Percentiles rank a stretch among this genome's conserved stretches.
These are phyloP conservation scores for Bruguiera sexangula DNA, from an alignment of 345 rosid genomes.

Conservation along the genomic window DNA sequence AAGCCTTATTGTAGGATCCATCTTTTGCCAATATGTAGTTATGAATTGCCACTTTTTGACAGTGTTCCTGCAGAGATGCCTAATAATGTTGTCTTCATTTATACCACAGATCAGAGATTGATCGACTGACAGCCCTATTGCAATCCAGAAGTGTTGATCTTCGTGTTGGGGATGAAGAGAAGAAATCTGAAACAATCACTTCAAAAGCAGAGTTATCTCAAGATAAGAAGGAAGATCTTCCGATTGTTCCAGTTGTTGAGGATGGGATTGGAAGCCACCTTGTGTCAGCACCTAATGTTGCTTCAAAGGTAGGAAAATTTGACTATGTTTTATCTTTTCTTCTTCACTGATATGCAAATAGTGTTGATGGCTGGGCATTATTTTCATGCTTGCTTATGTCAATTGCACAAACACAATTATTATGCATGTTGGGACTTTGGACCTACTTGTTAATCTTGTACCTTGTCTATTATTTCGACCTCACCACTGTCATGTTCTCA, in stretches of 20 bases:
- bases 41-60: too few species aligned
- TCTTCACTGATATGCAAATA: too few species aligned
- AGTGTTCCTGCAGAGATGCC: neutral
- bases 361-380: neutral
- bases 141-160: constrained; percentile 52
- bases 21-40: too few species aligned
- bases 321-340: neutral
- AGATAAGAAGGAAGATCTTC: constrained; percentile 33
- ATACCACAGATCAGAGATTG: constrained; percentile 72
- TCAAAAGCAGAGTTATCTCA: constrained; percentile 25
- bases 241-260: constrained; percentile 32
- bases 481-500: constrained; percentile 29
- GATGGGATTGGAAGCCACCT: constrained; percentile 35
- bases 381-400: neutral
- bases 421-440: neutral
- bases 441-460: too few species aligned
- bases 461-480: too few species aligned
- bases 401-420: neutral
- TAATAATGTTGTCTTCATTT: constrained; percentile 2
- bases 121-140: constrained; percentile 66
- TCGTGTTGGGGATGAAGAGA: constrained; percentile 40
- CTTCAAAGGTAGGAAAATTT: constrained; percentile 43
- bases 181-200: constrained; percentile 38
- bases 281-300: constrained; percentile 42
- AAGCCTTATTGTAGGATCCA: too few species aligned